Conservation (phyloP, 2,329 filamentous ascomycete genomes). For the Ophioceras dolichostomum region DNA sequence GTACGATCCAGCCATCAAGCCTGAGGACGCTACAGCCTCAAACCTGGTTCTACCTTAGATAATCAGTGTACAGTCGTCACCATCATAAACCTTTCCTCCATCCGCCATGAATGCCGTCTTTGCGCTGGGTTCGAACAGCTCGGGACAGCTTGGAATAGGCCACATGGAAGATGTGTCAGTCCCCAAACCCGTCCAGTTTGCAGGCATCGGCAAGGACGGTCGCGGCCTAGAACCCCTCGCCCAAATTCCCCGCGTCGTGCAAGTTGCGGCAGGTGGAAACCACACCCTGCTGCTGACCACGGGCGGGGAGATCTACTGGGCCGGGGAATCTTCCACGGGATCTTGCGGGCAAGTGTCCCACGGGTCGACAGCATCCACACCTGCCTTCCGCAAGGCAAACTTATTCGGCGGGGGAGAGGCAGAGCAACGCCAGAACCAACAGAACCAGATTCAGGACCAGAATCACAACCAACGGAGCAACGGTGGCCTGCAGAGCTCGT, state of each 20-base stretch:
- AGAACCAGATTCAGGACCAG: too few species aligned
- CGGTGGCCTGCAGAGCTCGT: too few species aligned
- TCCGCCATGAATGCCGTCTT: constrained; percentile 41
- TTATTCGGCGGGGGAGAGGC: too few species aligned
- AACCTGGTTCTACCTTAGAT: too few species aligned
- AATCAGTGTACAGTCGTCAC: too few species aligned
- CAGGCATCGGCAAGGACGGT: constrained; percentile 16
- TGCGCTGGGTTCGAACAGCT: constrained; percentile 66
- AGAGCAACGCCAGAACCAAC: too few species aligned
- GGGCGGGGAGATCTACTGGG: constrained; percentile 47
- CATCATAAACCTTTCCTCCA: background rate
- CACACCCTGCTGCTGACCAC: constrained; percentile 66
- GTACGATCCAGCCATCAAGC: too few species aligned
- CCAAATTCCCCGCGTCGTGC: constrained; percentile 16
- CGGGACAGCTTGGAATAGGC: constrained; percentile 60
- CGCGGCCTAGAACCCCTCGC: background rate
- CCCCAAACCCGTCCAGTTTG: constrained; percentile 50
- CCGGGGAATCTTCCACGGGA: constrained; percentile 46
- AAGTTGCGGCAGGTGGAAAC: constrained; percentile 61
- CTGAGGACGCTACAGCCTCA: too few species aligned
- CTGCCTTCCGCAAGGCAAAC: background rate
- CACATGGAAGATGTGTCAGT: constrained; percentile 60
- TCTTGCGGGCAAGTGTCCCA: constrained; percentile 35
- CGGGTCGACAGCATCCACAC: too few species aligned
- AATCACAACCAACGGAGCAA: too few species aligned